Base-by-base conservation (phyloP, 163 green algal species). In the Dunaliella salina region DNA sequence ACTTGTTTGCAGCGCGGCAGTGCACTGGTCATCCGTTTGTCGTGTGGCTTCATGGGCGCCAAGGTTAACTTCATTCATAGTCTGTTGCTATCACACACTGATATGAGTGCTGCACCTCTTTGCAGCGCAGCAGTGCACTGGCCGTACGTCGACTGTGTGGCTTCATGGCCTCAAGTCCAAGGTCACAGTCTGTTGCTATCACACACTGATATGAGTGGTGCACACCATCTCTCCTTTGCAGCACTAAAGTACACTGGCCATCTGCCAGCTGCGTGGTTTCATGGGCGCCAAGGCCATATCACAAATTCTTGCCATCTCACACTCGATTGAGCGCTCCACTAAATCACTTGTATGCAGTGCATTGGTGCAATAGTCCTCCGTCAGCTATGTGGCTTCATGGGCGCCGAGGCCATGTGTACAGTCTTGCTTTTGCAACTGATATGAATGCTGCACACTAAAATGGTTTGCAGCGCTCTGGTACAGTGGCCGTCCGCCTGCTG, bases 341-440 rank as follows among this genome's bases (percentile, higher is more conserved):
- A n/a, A n/a, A n/a, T n/a, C n/a, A n/a, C n/a, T n/a, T n/a, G n/a
- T 87, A 91, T 98, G 90, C 91, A 96, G 92, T 89, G 91, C 13
- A 86, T 93, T 18, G 87, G 93, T 33, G 90, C 89, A 32, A 90
- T 95, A 24, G 91, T 98, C 69, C 90, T 98, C 59, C 90, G 96
- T 25, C 87, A 89, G 26, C 86, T 97, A 81, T 96, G 93, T 84
- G 80, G 85, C 59, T 85, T 89, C 32, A 91, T 97, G 84, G 93
- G 93, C 0, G 85, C 91, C 34, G 87, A 90, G 86, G 90, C 90
- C 33, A 91, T 97, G 81, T 95, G 95, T 67, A 82, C 92, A 32
- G n/a, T n/a, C n/a, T 35, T 75, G 72, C 57, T 72, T 40, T 80
- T n/a, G n/a, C n/a, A n/a, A n/a, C n/a, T n/a, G n/a, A 67, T 59